phyloP scores from a whole-genome alignment of 2,329 filamentous ascomycete species.

The Pseudodiploospora longispora region DNA sequence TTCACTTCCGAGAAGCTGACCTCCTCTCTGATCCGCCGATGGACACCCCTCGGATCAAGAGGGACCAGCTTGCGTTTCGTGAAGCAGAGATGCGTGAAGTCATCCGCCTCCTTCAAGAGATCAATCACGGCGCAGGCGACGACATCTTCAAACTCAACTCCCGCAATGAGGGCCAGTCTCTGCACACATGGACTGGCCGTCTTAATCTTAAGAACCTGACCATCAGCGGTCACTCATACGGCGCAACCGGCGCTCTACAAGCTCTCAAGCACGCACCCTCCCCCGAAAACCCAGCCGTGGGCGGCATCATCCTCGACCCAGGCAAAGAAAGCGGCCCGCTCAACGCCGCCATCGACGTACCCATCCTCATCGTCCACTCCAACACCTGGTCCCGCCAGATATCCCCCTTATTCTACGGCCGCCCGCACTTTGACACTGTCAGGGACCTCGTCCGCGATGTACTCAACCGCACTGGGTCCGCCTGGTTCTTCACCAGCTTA shows the following conservation, averaged over 20 bases:
- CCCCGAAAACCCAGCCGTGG: conserved; percentile 35
- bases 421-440: conserved; percentile 57
- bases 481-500: conserved; percentile 48
- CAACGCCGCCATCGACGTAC: conserved; percentile 50
- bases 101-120: conserved; percentile 29
- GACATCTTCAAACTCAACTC: conserved; percentile 32
- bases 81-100: conserved; percentile 41
- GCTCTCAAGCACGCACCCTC: conserved; percentile 39
- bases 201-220: conserved; percentile 47
- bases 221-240: conserved; percentile 57
- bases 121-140: conserved; percentile 32
- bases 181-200: conserved; percentile 42
- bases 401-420: conserved; percentile 50
- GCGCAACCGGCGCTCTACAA: conserved; percentile 55
- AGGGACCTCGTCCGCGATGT: conserved; percentile 43
- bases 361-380: conserved; percentile 54
- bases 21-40: conserved; percentile 23
- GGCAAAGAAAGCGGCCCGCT: conserved; percentile 56
- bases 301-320: conserved; percentile 56
- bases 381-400: conserved; percentile 51
- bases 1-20: conserved; percentile 29
- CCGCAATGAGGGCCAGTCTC: conserved; percentile 36
- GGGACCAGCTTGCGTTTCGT: conserved; percentile 40
- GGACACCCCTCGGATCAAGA: conserved; percentile 31
- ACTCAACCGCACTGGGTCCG: conserved; percentile 32